These are phyloP conservation scores for Arthroderma sp. DNA, from an alignment of 2,329 filamentous ascomycete genomes.

Conservation along the genomic window DNA sequence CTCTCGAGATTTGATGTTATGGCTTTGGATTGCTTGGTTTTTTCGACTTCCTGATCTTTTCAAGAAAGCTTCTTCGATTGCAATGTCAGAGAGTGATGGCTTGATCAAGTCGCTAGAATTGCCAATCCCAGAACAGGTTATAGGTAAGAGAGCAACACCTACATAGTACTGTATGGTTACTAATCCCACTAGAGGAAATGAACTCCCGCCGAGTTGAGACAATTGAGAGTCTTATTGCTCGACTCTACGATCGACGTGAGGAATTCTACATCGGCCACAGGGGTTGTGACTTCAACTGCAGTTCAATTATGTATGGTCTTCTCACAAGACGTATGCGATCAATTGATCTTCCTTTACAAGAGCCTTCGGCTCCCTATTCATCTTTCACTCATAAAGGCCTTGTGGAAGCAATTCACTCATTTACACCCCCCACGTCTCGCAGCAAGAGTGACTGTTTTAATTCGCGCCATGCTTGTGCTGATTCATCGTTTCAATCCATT, in stretches of 20 bases:
- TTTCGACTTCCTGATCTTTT: background rate
- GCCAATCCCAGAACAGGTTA: conserved; percentile 11
- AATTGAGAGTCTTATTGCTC: conserved; percentile 6
- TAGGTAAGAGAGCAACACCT: conserved; percentile 7
- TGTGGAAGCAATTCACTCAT: too few species aligned
- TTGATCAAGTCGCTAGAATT: conserved; percentile 10
- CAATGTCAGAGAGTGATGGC: conserved; percentile 5
- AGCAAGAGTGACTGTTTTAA: too few species aligned
- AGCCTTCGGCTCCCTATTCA: conserved; percentile 11
- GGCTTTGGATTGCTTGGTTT: background rate
- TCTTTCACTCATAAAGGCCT: too few species aligned
- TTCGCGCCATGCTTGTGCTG: too few species aligned
- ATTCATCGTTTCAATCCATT: too few species aligned
- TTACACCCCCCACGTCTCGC: too few species aligned
- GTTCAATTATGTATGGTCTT: conserved; percentile 16
- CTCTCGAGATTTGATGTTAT: background rate
- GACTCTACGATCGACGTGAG: conserved; percentile 8
- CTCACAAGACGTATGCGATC: conserved; percentile 11
- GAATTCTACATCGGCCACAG: conserved; percentile 3
- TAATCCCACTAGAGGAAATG: background rate
- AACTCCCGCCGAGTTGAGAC: background rate
- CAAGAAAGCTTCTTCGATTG: background rate
- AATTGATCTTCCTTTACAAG: conserved; percentile 8
- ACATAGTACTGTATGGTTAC: background rate
- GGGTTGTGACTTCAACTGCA: conserved; percentile 15